phyloP scores from a whole-genome alignment of 208 protist genomes.

The Crithidia acanthocephali region DNA sequence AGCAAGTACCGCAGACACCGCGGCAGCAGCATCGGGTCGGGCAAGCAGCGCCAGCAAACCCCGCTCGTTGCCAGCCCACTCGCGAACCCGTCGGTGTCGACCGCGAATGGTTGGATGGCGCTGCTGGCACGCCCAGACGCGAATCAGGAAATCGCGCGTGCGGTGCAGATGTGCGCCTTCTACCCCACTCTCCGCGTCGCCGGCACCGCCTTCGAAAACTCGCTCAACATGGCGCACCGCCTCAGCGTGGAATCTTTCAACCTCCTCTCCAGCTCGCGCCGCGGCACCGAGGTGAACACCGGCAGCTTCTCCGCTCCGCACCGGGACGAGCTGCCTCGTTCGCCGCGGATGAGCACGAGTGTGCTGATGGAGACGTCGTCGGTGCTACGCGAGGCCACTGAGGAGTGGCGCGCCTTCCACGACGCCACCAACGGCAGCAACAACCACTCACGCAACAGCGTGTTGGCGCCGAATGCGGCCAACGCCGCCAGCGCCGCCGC shows the following conservation, averaged over 20 bases:
- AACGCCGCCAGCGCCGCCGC: not conserved
- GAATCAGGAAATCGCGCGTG: conserved; percentile 42
- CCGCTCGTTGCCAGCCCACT: not conserved
- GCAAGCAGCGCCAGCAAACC: not conserved
- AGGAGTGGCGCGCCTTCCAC: conserved; percentile 21
- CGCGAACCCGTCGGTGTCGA: not conserved
- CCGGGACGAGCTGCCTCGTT: conserved; percentile 6
- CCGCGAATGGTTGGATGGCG: conserved; percentile 18
- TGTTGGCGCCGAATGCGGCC: not conserved
- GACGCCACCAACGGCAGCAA: conserved; percentile 1
- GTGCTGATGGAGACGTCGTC: conserved; percentile 23
- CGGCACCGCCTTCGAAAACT: conserved; percentile 81
- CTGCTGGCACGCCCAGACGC: conserved; percentile 14
- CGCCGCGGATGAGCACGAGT: conserved; percentile 15
- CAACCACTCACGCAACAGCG: not conserved
- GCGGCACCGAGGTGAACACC: not conserved
- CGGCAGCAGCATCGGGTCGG: not conserved
- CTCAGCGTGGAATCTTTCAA: conserved; percentile 16
- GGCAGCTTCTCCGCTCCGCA: not conserved
- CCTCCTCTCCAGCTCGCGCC: not conserved
- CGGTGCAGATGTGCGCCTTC: conserved; percentile 63
- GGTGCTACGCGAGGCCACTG: conserved; percentile 32
- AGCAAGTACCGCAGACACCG: conserved; percentile 6
- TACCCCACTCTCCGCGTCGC: conserved; percentile 79
- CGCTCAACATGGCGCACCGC: conserved; percentile 36